Evolutionary conservation across 139 green algal species (phyloP), one percentile per base, ranked within the genome.

Genomic region (Desmodesmus armatus): DNA sequence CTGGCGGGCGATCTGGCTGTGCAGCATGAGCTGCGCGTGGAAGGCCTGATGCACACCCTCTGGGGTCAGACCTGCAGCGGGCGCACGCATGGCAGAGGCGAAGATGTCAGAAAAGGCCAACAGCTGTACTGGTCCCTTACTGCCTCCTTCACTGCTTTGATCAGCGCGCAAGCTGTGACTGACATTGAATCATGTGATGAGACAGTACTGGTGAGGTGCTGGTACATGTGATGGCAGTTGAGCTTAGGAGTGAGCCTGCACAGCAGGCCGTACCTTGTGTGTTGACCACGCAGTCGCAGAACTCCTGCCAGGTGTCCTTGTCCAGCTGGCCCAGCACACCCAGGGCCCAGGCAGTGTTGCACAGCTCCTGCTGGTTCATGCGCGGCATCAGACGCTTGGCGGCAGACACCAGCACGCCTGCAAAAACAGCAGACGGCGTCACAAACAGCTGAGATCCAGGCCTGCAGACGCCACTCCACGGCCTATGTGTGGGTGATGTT

Each of bases 321-420:
- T 89, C 81, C 81, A 91, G 47, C n/a, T 85, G 84, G 23, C 71
- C 84, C 80, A 91, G 69, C n/a, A 62, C 43, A 2, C 74, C 84
- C 58, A 89, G 80, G 19, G 84, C 80, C 84, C 88, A 89, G 37
- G 82, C 78, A 19, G 80, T 87, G 81, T 88, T 87, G 75, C 80
- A 88, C 19, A 88, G 60, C 84, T 91, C 88, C 74, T 89, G 88
- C 67, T 85, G 80, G 55, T 78, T 80, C 88, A 91, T 91, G 33
- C 39, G 40, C 0, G 84, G 84, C 49, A 89, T 47, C 65, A 89
- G 75, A 33, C 31, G 29, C 80, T 71, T 67, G 3, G 85, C 81
- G 41, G 81, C 67, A 3, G 41, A 37, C 40, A 83, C 41, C 75
- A 91, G 55, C 17, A 71, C 49, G n/a, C n/a, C n/a, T n/a, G 27